Evolutionary conservation across 139 green algal species (phyloP).

Genomic region (Coccomyxa sp.): DNA sequence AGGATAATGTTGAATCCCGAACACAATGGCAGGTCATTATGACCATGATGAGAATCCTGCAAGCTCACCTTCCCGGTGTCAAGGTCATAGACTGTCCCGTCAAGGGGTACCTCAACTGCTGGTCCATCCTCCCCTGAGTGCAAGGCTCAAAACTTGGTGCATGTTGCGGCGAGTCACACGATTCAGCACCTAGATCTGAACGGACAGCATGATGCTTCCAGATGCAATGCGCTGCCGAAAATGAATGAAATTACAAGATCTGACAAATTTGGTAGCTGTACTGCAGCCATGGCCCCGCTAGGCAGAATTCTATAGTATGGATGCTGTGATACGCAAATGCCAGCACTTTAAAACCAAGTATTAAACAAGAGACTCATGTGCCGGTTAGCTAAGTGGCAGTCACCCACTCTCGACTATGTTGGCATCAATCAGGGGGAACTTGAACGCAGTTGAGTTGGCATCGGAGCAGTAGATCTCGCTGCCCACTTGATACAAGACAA

Average conservation of each 20-base stretch:
- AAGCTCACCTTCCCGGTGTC: constrained; percentile 52
- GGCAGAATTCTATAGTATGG: not conserved
- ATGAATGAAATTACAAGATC: not conserved
- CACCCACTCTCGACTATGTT: constrained; percentile 27
- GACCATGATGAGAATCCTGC: too few relatives aligned
- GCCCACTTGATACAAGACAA: constrained; percentile 32
- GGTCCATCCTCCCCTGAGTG: constrained; percentile 27
- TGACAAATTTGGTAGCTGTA: not conserved
- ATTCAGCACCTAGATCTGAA: not conserved
- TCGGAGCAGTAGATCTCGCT: constrained; percentile 44
- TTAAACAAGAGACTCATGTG: not conserved
- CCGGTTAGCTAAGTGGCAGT: not conserved
- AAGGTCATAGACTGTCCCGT: constrained; percentile 72
- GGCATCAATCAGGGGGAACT: constrained; percentile 55
- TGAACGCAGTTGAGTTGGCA: constrained; percentile 60
- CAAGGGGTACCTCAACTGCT: constrained; percentile 56
- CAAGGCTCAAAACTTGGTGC: not conserved
- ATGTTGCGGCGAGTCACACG: not conserved
- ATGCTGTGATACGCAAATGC: not conserved
- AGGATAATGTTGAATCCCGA: too few relatives aligned
- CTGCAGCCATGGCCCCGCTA: not conserved
- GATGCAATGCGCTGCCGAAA: not conserved
- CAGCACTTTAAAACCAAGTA: not conserved
- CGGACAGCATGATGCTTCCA: not conserved
- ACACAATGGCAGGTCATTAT: too few relatives aligned